Conservation (phyloP, 2,329 filamentous ascomycete genomes). For the Metarhizium brunneum region DNA sequence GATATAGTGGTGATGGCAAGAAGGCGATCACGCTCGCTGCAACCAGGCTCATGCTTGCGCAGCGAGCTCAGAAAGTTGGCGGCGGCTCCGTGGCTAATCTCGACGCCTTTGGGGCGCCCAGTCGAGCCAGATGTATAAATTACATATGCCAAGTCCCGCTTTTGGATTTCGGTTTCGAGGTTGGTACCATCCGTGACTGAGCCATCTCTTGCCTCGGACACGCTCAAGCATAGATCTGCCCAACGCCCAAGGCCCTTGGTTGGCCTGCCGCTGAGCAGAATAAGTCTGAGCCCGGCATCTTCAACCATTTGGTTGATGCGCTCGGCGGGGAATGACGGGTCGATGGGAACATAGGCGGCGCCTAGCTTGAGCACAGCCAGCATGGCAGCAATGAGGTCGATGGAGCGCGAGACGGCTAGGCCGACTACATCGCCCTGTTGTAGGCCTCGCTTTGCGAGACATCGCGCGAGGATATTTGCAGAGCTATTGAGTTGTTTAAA, state of each 20-base stretch:
- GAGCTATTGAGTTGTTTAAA: not conserved
- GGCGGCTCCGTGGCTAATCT: not conserved
- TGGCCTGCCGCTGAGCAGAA: not conserved
- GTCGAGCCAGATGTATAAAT: constrained; percentile 12
- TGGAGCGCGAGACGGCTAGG: not conserved
- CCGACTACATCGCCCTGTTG: not conserved
- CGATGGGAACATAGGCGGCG: not conserved
- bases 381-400: not conserved
- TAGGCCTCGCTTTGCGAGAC: not conserved
- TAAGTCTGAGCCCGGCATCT: not conserved
- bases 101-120: constrained; percentile 6
- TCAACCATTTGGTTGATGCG: not conserved
- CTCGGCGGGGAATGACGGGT: not conserved
- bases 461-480: not conserved
- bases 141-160: not conserved
- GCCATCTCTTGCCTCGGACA: not conserved
- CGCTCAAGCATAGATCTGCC: too few species aligned
- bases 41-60: constrained; percentile 5
- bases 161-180: not conserved
- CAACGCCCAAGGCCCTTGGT: too few species aligned
- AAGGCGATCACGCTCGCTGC: constrained; percentile 8
- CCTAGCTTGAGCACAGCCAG: not conserved
- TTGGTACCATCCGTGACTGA: not conserved
- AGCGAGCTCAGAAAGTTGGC: not conserved
- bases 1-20: constrained; percentile 12